Conservation (phyloP, 768 basidiomycete species). For the Roridomyces roridus region DNA sequence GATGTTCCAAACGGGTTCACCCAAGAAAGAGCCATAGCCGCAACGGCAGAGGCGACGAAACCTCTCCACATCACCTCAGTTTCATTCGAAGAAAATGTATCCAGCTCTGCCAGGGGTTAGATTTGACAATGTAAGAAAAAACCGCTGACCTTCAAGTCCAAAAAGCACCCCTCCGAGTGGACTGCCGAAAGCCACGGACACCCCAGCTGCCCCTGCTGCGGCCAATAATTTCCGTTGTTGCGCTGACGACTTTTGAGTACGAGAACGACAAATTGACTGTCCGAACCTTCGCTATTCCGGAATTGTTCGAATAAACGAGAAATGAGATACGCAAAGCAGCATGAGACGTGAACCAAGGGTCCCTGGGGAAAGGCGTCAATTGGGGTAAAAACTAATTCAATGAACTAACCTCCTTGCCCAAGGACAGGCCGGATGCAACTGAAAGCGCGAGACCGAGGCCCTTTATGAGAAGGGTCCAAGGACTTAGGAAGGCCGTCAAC, state of each 20-base stretch:
- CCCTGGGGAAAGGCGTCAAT: conserved; percentile 48
- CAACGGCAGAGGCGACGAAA: conserved; percentile 90
- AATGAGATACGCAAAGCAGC: conserved; percentile 78
- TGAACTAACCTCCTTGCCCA: conserved; percentile 78
- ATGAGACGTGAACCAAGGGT: conserved; percentile 85
- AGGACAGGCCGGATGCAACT: conserved; percentile 83
- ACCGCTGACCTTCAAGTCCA: conserved; percentile 67
- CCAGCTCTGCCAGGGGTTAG: conserved; percentile 51
- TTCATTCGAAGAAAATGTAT: conserved; percentile 66
- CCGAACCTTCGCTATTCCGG: conserved; percentile 75
- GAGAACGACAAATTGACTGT: neutral
- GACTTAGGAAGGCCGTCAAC: conserved; percentile 84
- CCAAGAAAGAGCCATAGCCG: conserved; percentile 83
- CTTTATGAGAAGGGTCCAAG: conserved; percentile 88
- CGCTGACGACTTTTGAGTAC: conserved; percentile 41
- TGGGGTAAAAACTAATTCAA: no score
- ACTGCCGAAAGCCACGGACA: conserved; percentile 89
- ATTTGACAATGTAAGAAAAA: neutral
- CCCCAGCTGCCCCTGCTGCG: conserved; percentile 85
- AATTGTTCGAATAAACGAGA: conserved; percentile 73
- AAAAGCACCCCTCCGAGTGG: conserved; percentile 88
- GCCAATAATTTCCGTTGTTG: conserved; percentile 84
- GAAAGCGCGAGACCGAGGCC: conserved; percentile 81
- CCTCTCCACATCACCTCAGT: conserved; percentile 84
- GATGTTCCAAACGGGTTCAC: conserved; percentile 87